Evolutionary conservation across 2,329 filamentous ascomycete species (phyloP), one percentile per base, ranked within the genome.

Genomic region (Colletotrichum brevisporum): DNA sequence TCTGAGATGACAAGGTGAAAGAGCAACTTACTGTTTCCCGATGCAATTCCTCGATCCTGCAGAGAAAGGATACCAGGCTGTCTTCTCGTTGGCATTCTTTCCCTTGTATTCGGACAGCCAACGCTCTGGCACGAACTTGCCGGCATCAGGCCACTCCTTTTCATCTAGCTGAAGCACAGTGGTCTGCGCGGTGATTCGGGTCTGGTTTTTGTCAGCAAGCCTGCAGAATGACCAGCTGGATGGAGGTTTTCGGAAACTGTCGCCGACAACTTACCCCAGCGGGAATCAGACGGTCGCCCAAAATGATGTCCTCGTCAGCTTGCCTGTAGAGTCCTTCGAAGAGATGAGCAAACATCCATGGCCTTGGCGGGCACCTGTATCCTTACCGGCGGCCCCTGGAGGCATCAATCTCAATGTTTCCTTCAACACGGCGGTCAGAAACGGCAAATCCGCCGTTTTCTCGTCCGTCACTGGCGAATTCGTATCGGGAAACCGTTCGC

Each of bases 361-460:
- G 18, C 15, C 45, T 60, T 8, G 13, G 16, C 18, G 31, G 15
- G 3, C 9, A 12, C 18, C 13, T 1, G 79, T 76, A 8, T 26
- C 6, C 26, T 24, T 5, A 61, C 57, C 57, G 39, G 57, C 75
- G 75, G 2, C 74, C 76, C 75, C 80, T 0, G 78, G 77, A 1
- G 80, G 76, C 43, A 78, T 75, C 18, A 81, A 65, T 0, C 80
- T 71, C 6, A 82, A 72, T 0, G 73, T 72, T 59, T 83, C 81
- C 71, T 82, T 81, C 62, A 83, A 76, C 5, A 82, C 77, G 8
- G 80, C 79, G 3, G 39, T 77, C 4, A 85, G 86, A 73, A 86
- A 88, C 1, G 82, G 79, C 24, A 90, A 78, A 48, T 83, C 36
- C 21, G 15, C 24, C 47, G 48, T 26, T n/a, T 18, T 8, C 18